A percentile compares a stretch with the other conserved stretches of the same genome.
Conservation (phyloP, 192 early-diverging fungal genomes). For the Linnemannia hyalina region DNA sequence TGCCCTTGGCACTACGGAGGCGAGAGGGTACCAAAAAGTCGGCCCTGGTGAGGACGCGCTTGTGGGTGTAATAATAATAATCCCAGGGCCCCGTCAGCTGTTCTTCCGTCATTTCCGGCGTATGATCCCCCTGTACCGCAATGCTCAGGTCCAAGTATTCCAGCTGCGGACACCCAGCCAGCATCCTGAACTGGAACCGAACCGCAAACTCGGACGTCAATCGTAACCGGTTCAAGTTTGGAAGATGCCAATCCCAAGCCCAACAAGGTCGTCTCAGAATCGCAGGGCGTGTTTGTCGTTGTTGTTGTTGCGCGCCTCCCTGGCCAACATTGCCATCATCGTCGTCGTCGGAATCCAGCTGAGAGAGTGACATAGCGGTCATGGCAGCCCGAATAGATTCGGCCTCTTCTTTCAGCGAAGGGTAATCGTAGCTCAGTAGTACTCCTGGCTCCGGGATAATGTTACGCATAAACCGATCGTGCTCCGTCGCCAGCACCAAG, state of each 20-base stretch:
- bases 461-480: not conserved
- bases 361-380: not conserved
- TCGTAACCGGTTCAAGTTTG: not conserved
- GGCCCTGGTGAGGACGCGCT: not conserved
- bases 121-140: not conserved
- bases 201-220: constrained; percentile 18
- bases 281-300: not conserved
- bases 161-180: constrained; percentile 21
- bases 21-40: not conserved
- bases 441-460: not conserved
- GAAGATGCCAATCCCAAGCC: constrained; percentile 38
- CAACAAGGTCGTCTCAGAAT: constrained; percentile 8
- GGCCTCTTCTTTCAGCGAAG: not conserved
- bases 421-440: not conserved
- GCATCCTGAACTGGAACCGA: constrained; percentile 30
- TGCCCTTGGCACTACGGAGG: not conserved
- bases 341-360: not conserved
- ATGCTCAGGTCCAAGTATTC: constrained; percentile 9
- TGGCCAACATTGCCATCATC: not conserved
- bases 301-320: not conserved
- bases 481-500: not conserved
- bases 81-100: not conserved
- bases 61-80: not conserved
- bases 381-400: not conserved
- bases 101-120: not conserved